These are phyloP conservation scores for Podospora bellae-mahoneyi DNA, from an alignment of 495 filamentous ascomycete species.

Conservation along the genomic window DNA sequence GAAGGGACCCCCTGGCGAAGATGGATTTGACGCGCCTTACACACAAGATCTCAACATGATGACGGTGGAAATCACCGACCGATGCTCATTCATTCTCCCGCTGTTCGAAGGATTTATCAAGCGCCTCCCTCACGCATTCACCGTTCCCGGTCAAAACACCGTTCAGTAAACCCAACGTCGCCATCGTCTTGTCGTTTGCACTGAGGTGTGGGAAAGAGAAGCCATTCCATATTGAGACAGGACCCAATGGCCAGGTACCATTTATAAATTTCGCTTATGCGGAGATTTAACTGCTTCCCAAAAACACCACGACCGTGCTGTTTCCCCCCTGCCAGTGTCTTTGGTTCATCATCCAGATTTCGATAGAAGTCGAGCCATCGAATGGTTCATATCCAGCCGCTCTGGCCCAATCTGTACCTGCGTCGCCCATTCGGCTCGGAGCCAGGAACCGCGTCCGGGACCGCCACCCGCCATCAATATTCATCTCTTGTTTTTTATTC, in stretches of 20 bases:
- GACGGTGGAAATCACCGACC: not conserved
- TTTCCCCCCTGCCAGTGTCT: not conserved
- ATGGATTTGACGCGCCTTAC: not conserved
- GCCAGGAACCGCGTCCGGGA: not conserved
- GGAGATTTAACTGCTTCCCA: not conserved
- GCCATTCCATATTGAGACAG: conserved; percentile 1
- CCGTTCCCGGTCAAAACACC: not conserved
- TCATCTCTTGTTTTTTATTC: conserved; percentile 14
- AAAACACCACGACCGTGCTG: not conserved
- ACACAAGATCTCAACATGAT: not conserved
- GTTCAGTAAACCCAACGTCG: not conserved
- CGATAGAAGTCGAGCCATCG: conserved; percentile 1
- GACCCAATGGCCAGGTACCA: not conserved
- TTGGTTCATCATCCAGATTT: not conserved
- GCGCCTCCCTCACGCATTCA: not conserved
- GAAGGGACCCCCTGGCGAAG: not conserved
- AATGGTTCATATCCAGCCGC: not conserved
- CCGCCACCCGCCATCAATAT: conserved; percentile 11
- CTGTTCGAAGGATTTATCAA: not conserved
- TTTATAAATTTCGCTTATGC: conserved; percentile 4
- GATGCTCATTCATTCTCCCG: not conserved
- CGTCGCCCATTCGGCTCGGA: conserved; percentile 10
- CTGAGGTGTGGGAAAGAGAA: not conserved
- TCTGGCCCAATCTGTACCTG: conserved; percentile 21
- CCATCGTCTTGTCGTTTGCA: not conserved